phyloP scores from a whole-genome alignment of 2,329 filamentous ascomycete genomes.

The Fusarium xyrophilum region DNA sequence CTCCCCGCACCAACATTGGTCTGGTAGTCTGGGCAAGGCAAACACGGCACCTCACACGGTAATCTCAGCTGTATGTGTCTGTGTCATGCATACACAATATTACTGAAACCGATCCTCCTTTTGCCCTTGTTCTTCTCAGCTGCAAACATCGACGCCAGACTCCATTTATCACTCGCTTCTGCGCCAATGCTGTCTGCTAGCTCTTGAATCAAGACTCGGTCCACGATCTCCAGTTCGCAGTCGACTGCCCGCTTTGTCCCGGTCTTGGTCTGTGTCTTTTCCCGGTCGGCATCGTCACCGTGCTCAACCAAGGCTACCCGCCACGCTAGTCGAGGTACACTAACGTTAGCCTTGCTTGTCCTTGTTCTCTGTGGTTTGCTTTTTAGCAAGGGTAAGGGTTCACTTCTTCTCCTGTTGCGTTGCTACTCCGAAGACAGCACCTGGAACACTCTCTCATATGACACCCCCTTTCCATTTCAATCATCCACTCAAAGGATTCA shows the following conservation, averaged over 20 bases:
- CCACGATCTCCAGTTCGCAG: slow-evolving; percentile 13
- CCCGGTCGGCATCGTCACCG: slow-evolving; percentile 36
- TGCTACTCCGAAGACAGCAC: slow-evolving; percentile 34
- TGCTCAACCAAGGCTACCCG: slow-evolving; percentile 31
- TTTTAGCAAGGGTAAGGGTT: slow-evolving; percentile 41
- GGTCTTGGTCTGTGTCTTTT: slow-evolving; percentile 36
- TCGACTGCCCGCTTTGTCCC: slow-evolving; percentile 25
- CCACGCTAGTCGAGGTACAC: slow-evolving; percentile 35
- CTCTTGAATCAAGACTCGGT: slow-evolving; percentile 16
- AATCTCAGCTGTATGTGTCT: slow-evolving; percentile 36
- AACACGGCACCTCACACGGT: slow-evolving; percentile 31
- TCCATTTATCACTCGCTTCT: slow-evolving; percentile 16
- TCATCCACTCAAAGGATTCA: slow-evolving; percentile 30
- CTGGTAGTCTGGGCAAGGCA: slow-evolving; percentile 8
- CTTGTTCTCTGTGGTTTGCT: slow-evolving; percentile 37
- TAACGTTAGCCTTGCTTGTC: slow-evolving; percentile 32
- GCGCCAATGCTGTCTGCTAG: slow-evolving; percentile 10
- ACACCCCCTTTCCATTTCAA: slow-evolving; percentile 35
- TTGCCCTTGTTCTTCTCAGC: slow-evolving; percentile 13
- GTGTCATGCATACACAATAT: slow-evolving; percentile 32
- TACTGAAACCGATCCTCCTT: slow-evolving; percentile 18
- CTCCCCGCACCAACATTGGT: slow-evolving; percentile 29
- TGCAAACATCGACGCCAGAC: slow-evolving; percentile 25
- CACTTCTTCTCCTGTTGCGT: slow-evolving; percentile 38
- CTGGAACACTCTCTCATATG: slow-evolving; percentile 30